These are phyloP conservation scores for Endothia cerciana DNA, from an alignment of 2,329 filamentous ascomycete genomes.

Conservation along the genomic window DNA sequence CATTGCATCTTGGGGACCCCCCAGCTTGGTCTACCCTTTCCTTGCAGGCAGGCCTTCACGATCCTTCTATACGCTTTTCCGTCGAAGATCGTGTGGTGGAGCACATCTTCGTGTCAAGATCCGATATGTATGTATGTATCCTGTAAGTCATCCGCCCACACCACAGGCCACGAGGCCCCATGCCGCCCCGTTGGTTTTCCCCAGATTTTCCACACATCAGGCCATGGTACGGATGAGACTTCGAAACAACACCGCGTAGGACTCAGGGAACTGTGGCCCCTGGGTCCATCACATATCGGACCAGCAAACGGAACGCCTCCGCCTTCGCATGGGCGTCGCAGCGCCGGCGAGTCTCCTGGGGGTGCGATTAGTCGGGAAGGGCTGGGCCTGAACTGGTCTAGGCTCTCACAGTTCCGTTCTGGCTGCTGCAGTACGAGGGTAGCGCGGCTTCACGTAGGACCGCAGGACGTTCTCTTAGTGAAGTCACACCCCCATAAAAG, in stretches of 20 bases:
- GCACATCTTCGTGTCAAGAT: constrained; percentile 16
- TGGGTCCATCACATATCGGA: not conserved
- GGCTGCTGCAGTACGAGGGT: constrained; percentile 1
- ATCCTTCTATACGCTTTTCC: constrained; percentile 11
- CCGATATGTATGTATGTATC: constrained; percentile 19
- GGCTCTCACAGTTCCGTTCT: not conserved
- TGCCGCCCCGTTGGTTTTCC: not conserved
- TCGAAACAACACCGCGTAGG: not conserved
- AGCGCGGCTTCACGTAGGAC: not conserved
- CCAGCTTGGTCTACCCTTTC: constrained; percentile 11
- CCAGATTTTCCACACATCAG: not conserved
- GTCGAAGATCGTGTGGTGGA: constrained; percentile 23
- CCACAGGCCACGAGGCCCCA: constrained; percentile 14
- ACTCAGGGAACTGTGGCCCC: not conserved
- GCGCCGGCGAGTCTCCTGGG: not conserved
- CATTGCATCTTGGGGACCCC: constrained; percentile 22
- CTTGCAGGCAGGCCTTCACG: constrained; percentile 9
- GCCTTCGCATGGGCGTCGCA: not conserved
- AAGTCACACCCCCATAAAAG: not conserved
- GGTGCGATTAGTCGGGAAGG: not conserved
- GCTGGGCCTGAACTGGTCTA: not conserved
- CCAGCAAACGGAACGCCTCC: not conserved
- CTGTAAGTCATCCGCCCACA: constrained; percentile 19
- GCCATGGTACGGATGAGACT: not conserved
- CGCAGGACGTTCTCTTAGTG: not conserved